Conservation (phyloP, 1,284 basidiomycete species). For the Tylopilus sp. region DNA sequence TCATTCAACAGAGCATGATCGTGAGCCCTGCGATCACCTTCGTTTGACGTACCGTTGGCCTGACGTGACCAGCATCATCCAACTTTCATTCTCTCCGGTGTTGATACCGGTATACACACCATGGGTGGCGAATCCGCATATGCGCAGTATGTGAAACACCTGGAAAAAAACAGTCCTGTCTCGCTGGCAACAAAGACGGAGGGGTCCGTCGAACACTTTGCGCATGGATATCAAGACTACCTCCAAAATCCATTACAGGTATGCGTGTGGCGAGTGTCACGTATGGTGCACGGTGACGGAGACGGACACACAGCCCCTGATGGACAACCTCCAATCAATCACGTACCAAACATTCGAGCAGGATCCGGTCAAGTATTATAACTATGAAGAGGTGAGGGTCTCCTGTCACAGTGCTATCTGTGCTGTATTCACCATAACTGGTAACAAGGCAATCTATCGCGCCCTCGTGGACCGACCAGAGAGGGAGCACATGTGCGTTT, state of each 20-base stretch:
- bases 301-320: slow-evolving; percentile 66
- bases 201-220: slow-evolving; percentile 84
- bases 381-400: slow-evolving; percentile 82
- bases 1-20: slow-evolving; percentile 85
- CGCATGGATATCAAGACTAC: slow-evolving; percentile 91
- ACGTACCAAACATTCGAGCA: slow-evolving; percentile 98
- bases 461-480: slow-evolving; percentile 74
- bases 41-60: slow-evolving; percentile 13
- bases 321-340: slow-evolving; percentile 93
- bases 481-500: slow-evolving; percentile 52
- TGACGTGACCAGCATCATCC: slow-evolving; percentile 63
- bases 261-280: slow-evolving; percentile 8
- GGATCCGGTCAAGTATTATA: slow-evolving; percentile 94
- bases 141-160: slow-evolving; percentile 82
- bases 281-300: slow-evolving; percentile 5
- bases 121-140: slow-evolving; percentile 86
- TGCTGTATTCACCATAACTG: slow-evolving; percentile 13
- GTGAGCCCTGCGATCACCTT: slow-evolving; percentile 42
- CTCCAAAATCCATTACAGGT: slow-evolving; percentile 93
- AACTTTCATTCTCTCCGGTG: slow-evolving; percentile 76
- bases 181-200: slow-evolving; percentile 55
- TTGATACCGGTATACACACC: slow-evolving; percentile 58
- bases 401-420: slow-evolving; percentile 8
- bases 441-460: slow-evolving; percentile 66
- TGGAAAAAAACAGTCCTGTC: slow-evolving; percentile 71